These are phyloP conservation scores for Tylopilus intermedius DNA, from an alignment of 768 basidiomycete genomes.

Conservation along the genomic window DNA sequence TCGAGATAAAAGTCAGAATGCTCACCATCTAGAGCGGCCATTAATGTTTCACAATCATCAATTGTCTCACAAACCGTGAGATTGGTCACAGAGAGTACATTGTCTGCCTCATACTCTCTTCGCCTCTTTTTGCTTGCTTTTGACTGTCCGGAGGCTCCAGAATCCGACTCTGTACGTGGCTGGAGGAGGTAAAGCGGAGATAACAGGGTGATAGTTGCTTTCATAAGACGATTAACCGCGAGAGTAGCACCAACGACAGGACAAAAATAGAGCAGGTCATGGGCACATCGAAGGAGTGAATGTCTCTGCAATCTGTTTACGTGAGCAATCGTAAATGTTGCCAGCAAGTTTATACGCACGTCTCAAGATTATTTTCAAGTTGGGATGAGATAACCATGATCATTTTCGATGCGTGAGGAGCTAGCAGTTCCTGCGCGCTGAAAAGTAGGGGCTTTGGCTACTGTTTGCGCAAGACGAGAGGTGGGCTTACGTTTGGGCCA, in stretches of 20 bases:
- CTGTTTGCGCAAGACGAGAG: neutral
- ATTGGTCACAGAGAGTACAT: slow-evolving; percentile 51
- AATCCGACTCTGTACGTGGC: slow-evolving; percentile 26
- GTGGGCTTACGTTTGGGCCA: slow-evolving; percentile 45
- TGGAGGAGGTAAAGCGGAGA: slow-evolving; percentile 43
- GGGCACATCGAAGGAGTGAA: slow-evolving; percentile 42
- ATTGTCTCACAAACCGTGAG: slow-evolving; percentile 44
- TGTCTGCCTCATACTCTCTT: slow-evolving; percentile 71
- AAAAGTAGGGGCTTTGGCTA: neutral
- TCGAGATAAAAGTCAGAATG: neutral
- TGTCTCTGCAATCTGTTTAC: slow-evolving; percentile 34
- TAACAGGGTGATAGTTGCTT: slow-evolving; percentile 47
- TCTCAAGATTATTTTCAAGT: slow-evolving; percentile 49
- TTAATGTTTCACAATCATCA: slow-evolving; percentile 48
- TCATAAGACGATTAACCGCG: slow-evolving; percentile 49
- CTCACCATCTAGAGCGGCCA: slow-evolving; percentile 58
- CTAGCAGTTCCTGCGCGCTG: slow-evolving; percentile 53
- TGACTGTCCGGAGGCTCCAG: slow-evolving; percentile 23
- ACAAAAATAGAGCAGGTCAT: slow-evolving; percentile 39
- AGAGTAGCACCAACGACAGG: slow-evolving; percentile 45
- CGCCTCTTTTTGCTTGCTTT: slow-evolving; percentile 66
- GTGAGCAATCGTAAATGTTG: slow-evolving; percentile 5
- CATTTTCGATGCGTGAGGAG: slow-evolving; percentile 53
- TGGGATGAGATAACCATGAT: slow-evolving; percentile 50
- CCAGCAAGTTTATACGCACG: slow-evolving; percentile 35